Evolutionary conservation across 768 basidiomycete species (phyloP).

Genomic region (Psilocybe tampanensis): DNA sequence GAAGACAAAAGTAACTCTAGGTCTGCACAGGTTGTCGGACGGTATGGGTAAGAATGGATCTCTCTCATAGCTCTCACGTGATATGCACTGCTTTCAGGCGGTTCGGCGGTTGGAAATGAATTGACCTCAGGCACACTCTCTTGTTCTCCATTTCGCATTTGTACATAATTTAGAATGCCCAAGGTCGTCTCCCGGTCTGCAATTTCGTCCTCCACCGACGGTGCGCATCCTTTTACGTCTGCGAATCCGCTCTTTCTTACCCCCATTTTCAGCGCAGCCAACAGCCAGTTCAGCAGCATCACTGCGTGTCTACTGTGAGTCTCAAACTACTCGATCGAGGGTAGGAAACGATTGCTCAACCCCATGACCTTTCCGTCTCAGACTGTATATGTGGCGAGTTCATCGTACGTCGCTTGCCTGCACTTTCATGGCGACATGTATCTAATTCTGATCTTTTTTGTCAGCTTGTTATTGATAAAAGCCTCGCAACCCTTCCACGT

Average conservation of each 20-base stretch:
- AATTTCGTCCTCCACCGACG: slow-evolving; percentile 86
- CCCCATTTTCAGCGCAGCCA: slow-evolving; percentile 58
- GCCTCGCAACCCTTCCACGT: slow-evolving; percentile 64
- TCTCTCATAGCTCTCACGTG: slow-evolving; percentile 15
- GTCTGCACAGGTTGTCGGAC: slow-evolving; percentile 2
- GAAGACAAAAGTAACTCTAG: slow-evolving; percentile 7
- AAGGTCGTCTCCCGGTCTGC: slow-evolving; percentile 91
- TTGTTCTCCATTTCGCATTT: slow-evolving; percentile 7
- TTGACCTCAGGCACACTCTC: not conserved
- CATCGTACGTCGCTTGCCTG: slow-evolving; percentile 53
- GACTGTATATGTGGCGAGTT: slow-evolving; percentile 91
- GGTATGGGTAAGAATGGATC: slow-evolving; percentile 7
- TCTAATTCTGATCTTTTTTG: not conserved
- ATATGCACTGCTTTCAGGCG: slow-evolving; percentile 12
- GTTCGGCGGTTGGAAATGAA: not conserved
- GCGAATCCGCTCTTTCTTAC: not conserved
- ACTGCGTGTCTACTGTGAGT: slow-evolving; percentile 81
- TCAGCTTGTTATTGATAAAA: slow-evolving; percentile 84
- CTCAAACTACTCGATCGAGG: not conserved
- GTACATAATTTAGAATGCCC: slow-evolving; percentile 58
- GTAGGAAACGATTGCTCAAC: not conserved
- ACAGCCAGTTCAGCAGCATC: slow-evolving; percentile 79
- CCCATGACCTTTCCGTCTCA: slow-evolving; percentile 27
- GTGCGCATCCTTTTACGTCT: slow-evolving; percentile 38
- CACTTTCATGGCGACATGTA: not conserved